Percentiles rank a stretch among this genome's conserved stretches.
phyloP scores from a whole-genome alignment of 2,329 filamentous ascomycete genomes.

The Fusarium mangiferae region DNA sequence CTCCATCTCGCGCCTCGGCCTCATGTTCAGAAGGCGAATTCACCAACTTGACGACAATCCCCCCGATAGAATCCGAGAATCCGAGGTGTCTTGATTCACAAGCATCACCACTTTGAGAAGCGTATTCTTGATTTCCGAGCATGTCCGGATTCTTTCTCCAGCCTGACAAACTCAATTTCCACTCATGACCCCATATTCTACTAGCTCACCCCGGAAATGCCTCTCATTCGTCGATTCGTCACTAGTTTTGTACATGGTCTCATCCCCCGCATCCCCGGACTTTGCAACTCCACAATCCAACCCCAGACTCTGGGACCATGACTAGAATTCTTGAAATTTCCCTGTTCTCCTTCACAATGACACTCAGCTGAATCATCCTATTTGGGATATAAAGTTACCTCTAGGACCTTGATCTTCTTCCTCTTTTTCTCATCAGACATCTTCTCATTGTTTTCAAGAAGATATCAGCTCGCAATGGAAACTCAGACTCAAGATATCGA shows the following conservation, averaged over 20 bases:
- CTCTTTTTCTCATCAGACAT: neutral
- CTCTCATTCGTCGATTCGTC: neutral
- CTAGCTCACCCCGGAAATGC: neutral
- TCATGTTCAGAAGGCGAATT: neutral
- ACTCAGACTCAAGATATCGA: constrained; percentile 39
- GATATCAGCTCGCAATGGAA: constrained; percentile 20
- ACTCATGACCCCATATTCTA: neutral
- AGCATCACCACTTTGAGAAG: accelerated
- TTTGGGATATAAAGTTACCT: neutral
- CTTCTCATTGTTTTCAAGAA: neutral
- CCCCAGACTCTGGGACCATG: constrained; percentile 21
- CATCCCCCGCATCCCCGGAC: constrained; percentile 29
- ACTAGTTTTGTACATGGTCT: neutral
- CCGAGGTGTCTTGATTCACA: neutral
- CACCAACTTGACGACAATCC: neutral
- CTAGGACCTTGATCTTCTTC: neutral
- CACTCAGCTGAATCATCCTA: neutral
- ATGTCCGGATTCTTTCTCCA: neutral
- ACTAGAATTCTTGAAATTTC: neutral
- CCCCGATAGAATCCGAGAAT: constrained; percentile 14
- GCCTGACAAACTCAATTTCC: neutral
- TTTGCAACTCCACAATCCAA: constrained; percentile 9
- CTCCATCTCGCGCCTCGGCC: constrained; percentile 10
- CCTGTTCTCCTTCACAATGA: neutral
- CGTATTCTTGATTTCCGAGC: neutral